phyloP scores from a whole-genome alignment of 1,284 basidiomycete species.

The Irpex sp. region DNA sequence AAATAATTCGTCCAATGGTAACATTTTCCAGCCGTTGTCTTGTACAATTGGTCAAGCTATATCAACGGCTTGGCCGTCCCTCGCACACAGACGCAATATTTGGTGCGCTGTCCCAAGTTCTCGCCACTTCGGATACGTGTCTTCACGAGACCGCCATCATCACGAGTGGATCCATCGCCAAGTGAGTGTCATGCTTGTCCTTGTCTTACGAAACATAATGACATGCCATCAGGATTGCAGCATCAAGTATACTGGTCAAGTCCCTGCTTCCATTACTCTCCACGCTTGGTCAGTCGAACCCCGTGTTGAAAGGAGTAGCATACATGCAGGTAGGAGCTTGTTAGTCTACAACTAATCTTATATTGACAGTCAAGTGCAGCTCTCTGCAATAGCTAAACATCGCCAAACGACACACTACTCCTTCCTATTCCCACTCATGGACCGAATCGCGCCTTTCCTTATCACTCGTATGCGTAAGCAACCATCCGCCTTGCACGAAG shows the following conservation, averaged over 20 bases:
- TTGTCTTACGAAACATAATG: constrained; percentile 3
- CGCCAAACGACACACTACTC: constrained; percentile 67
- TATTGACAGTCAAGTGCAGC: constrained; percentile 35
- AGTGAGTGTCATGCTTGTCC: constrained; percentile 37
- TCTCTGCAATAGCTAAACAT: constrained; percentile 53
- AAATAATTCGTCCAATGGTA: constrained; percentile 2
- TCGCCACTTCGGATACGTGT: constrained; percentile 39
- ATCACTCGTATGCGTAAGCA: constrained; percentile 56
- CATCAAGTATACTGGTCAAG: constrained; percentile 52
- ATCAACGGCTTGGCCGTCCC: constrained; percentile 27
- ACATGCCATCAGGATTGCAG: constrained; percentile 38
- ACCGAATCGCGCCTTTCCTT: constrained; percentile 66
- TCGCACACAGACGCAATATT: constrained; percentile 41
- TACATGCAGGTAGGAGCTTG: constrained; percentile 57
- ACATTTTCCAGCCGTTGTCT: constrained; percentile 40
- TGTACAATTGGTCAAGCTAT: constrained; percentile 42
- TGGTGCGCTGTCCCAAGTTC: constrained; percentile 42
- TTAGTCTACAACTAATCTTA: too few species aligned
- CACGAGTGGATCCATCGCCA: constrained; percentile 58
- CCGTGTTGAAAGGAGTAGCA: constrained; percentile 66
- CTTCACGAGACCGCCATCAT: constrained; percentile 61
- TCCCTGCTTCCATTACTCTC: constrained; percentile 65
- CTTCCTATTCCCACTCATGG: constrained; percentile 68
- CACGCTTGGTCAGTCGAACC: constrained; percentile 65
- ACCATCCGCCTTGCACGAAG: constrained; percentile 57